Base-by-base conservation (phyloP, 805 yeast genomes). In the Zygosaccharomyces bailii region DNA sequence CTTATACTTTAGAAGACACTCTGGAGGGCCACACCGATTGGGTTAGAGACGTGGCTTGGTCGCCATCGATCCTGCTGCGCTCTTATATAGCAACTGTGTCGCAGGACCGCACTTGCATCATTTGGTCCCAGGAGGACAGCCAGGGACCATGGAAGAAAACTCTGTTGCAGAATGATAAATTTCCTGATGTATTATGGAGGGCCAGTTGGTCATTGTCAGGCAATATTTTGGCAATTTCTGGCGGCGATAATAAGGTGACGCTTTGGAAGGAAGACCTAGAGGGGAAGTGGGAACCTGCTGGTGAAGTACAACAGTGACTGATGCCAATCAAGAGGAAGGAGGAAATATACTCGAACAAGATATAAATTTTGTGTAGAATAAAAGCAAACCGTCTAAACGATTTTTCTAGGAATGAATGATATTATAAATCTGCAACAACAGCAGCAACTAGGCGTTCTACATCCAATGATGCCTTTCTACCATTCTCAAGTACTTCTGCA, bases 11-110 rank as follows among this genome's bases (percentile, higher is more conserved):
- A 57, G 96, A 91, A 65, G 82, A 82, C 34, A 76, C 79, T 20
- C 75, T 93, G 43, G 82, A 81, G 51, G 99, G 97, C 32, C 99
- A 93, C 67, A 74, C 86, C 13, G 99, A 93, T 67, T 93, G 99
- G 99, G 97, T 93, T 25, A 82, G 99, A 67, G 99, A 93, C 64
- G 97, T 91, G 49, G 88, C 95, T 3, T 93, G 99, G 99, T 88
- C 96, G 16, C 96, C 98, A 38, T 82, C 96, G 1, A 80, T 87
- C 38, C 75, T 93, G 50, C 77, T 87, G 37, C 84, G 86, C 55
- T 82, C 95, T 10, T 91, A 89, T 65, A 85, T 93, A 57, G 99
- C 98, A 10, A 82, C 96, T 29, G 97, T 96, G 7, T 90, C 98
- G 17, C 98, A 93, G 69, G 99, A 93, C 67, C 83, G 87, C 65